These are phyloP conservation scores for Paraphoma chrysanthemicola DNA, from an alignment of 2,329 filamentous ascomycete genomes.

Conservation along the genomic window DNA sequence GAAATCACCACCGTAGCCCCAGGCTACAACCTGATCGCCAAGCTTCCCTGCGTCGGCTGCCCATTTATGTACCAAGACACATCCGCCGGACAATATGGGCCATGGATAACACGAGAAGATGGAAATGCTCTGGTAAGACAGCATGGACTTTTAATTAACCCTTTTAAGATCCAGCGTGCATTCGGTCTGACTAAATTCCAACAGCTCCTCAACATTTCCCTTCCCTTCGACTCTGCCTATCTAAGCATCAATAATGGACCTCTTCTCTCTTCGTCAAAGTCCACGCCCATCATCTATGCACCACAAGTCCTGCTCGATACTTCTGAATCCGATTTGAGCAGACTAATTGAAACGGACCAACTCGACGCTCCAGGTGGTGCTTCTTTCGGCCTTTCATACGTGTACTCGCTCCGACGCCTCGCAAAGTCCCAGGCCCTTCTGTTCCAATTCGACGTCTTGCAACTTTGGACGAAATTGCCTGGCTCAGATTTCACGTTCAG, in stretches of 20 bases:
- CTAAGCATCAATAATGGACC: conserved; percentile 35
- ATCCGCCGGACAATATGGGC: conserved; percentile 27
- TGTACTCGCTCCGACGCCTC: conserved; percentile 29
- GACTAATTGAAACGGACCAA: conserved; percentile 22
- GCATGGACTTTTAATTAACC: too few species aligned
- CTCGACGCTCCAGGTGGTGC: conserved; percentile 31
- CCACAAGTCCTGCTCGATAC: conserved; percentile 35
- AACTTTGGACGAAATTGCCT: conserved; percentile 26
- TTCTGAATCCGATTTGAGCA: conserved; percentile 18
- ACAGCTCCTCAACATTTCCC: conserved; percentile 40
- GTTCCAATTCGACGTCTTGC: conserved; percentile 40
- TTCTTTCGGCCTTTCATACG: conserved; percentile 39
- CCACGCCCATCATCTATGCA: conserved; percentile 36
- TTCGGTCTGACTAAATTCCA: too few species aligned
- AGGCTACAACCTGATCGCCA: conserved; percentile 42
- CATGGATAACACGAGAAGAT: conserved; percentile 34
- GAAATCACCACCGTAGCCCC: conserved; percentile 39
- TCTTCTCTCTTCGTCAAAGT: conserved; percentile 23
- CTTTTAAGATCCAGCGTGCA: too few species aligned
- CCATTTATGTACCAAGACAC: conserved; percentile 42
- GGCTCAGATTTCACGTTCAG: conserved; percentile 13
- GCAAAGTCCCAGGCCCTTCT: conserved; percentile 24
- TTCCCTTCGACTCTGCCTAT: conserved; percentile 33
- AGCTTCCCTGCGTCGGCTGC: conserved; percentile 41
- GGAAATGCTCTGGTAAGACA: conserved; percentile 34